Evolutionary conservation across 2,329 filamentous ascomycete genomes (phyloP).

Genomic region (Colletotrichum trifolii): DNA sequence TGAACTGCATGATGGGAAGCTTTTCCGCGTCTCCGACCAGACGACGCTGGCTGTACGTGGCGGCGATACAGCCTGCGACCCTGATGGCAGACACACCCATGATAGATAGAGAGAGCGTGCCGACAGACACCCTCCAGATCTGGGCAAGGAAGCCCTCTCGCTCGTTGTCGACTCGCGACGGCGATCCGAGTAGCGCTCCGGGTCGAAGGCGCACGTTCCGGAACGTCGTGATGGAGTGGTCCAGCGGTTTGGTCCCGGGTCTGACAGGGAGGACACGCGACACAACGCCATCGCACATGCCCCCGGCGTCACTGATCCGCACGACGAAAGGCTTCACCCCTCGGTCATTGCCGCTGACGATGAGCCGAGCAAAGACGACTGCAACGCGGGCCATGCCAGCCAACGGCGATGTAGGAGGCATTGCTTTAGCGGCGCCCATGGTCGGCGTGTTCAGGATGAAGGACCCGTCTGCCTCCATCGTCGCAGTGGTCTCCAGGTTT

Average conservation of each 20-base stretch:
- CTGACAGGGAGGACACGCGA: conserved; percentile 41
- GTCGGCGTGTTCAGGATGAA: conserved; percentile 49
- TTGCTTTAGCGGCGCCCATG: conserved; percentile 45
- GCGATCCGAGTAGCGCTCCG: conserved; percentile 43
- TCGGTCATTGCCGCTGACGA: conserved; percentile 41
- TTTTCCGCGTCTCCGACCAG: conserved; percentile 16
- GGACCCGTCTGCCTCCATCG: conserved; percentile 44
- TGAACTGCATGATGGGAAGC: conserved; percentile 29
- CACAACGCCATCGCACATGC: conserved; percentile 44
- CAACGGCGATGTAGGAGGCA: conserved; percentile 41
- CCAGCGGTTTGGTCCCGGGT: conserved; percentile 43
- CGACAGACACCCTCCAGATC: conserved; percentile 42
- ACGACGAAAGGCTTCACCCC: conserved; percentile 48
- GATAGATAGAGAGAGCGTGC: conserved; percentile 41
- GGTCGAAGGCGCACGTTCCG: conserved; percentile 43
- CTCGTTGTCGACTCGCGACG: conserved; percentile 31
- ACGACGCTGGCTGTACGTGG: conserved; percentile 38
- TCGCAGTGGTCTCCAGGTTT: conserved; percentile 52
- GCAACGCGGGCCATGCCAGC: conserved; percentile 43
- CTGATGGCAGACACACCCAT: conserved; percentile 35
- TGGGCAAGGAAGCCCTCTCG: conserved; percentile 42
- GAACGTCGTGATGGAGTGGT: conserved; percentile 49
- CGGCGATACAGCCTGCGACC: conserved; percentile 36
- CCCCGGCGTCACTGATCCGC: conserved; percentile 39
- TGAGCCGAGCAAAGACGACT: conserved; percentile 47